These are phyloP conservation scores for Mortierella sp. DNA, from an alignment of 371 early-diverging fungal genomes.

Conservation along the genomic window DNA sequence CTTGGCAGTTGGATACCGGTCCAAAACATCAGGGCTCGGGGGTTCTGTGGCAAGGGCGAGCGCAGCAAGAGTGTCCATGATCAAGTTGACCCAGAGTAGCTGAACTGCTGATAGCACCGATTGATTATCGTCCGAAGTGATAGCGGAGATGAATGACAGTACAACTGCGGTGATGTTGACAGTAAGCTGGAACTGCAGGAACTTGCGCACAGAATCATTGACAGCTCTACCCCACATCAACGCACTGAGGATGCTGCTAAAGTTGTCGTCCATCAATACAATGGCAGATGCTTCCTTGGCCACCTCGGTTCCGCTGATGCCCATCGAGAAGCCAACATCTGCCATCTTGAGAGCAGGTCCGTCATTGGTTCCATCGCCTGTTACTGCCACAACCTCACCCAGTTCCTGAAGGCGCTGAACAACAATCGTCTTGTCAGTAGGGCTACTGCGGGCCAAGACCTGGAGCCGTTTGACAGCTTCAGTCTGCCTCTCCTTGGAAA, in stretches of 20 bases:
- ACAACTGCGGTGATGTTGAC: slow-evolving; percentile 93
- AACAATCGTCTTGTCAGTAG: slow-evolving; percentile 93
- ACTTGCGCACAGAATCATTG: slow-evolving; percentile 94
- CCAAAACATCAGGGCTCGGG: slow-evolving; percentile 80
- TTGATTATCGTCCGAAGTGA: slow-evolving; percentile 63
- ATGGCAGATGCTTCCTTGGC: slow-evolving; percentile 96
- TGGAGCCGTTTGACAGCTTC: slow-evolving; percentile 85
- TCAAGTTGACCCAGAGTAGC: slow-evolving; percentile 90
- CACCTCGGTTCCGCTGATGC: slow-evolving; percentile 96
- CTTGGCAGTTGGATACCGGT: slow-evolving; percentile 82
- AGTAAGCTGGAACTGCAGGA: slow-evolving; percentile 96
- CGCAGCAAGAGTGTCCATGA: slow-evolving; percentile 91
- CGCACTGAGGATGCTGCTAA: slow-evolving; percentile 90
- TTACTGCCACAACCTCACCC: slow-evolving; percentile 95
- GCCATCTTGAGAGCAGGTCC: slow-evolving; percentile 95
- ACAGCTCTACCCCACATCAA: slow-evolving; percentile 96
- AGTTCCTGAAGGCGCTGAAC: slow-evolving; percentile 86
- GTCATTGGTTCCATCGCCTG: slow-evolving; percentile 98
- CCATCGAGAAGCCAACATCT: slow-evolving; percentile 98
- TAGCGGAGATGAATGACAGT: slow-evolving; percentile 70
- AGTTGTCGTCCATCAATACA: slow-evolving; percentile 96
- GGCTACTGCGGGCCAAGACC: slow-evolving; percentile 93
- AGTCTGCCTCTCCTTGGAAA: slow-evolving; percentile 82
- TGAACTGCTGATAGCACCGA: slow-evolving; percentile 87
- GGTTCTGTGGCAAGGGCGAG: slow-evolving; percentile 88